phyloP scores from a whole-genome alignment of 2,329 filamentous ascomycete genomes.

The Aureobasidium sp. region DNA sequence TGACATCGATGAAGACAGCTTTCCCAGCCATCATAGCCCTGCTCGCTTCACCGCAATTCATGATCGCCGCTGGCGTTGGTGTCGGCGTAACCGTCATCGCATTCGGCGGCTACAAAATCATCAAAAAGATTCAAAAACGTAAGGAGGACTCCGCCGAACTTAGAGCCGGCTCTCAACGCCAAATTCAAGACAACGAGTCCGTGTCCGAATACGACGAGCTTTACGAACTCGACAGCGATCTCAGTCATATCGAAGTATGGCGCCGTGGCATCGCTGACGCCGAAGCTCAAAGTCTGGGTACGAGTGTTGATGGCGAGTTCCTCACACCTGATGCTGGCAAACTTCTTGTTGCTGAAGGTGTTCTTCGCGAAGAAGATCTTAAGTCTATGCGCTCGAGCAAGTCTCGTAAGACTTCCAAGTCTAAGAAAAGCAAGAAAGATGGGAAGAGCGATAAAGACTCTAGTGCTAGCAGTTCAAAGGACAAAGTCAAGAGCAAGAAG shows the following conservation, averaged over 20 bases:
- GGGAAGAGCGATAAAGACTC: constrained; percentile 23
- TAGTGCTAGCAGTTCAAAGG: constrained; percentile 11
- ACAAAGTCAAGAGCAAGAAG: constrained; percentile 19
- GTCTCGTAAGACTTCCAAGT: constrained; percentile 15
- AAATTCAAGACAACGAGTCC: constrained; percentile 21
- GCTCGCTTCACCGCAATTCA: constrained; percentile 82
- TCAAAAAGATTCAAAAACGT: constrained; percentile 65
- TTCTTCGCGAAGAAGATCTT: constrained; percentile 41
- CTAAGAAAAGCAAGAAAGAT: constrained; percentile 23
- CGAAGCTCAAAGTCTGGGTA: constrained; percentile 45
- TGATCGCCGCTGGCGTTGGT: constrained; percentile 82
- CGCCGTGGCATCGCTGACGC: constrained; percentile 54
- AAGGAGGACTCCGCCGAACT: constrained; percentile 26
- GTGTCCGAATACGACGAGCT: constrained; percentile 45
- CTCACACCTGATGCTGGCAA: constrained; percentile 49
- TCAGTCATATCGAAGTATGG: constrained; percentile 55
- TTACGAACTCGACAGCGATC: constrained; percentile 43
- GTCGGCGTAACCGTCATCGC: constrained; percentile 93
- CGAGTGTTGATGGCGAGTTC: constrained; percentile 58
- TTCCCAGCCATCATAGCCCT: constrained; percentile 83
- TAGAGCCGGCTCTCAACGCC: constrained; percentile 17
- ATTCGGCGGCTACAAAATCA: constrained; percentile 94
- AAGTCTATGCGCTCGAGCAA: constrained; percentile 35
- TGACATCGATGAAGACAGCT: constrained; percentile 66
- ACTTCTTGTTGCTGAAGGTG: constrained; percentile 36